Evolutionary conservation across 768 basidiomycete species (phyloP).

Genomic region (Suillus hirtellus): DNA sequence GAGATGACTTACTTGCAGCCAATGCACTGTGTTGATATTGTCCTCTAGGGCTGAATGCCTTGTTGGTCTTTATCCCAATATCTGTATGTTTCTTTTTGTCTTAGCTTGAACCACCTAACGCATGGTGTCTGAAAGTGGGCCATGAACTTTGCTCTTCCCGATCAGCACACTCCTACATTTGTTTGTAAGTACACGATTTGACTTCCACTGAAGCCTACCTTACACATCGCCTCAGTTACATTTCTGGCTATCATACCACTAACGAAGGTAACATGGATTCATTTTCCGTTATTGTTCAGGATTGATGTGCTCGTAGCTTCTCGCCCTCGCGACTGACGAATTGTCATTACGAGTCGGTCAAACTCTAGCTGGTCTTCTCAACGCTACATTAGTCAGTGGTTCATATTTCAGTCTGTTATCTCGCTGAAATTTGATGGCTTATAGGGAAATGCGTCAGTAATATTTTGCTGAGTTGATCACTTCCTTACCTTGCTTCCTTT

Average conservation of each 20-base stretch:
- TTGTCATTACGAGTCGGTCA: conserved; percentile 80
- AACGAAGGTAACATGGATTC: conserved; percentile 55
- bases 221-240: conserved; percentile 46
- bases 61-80: conserved; percentile 70
- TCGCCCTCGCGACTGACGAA: conserved; percentile 87
- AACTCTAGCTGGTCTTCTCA: conserved; percentile 80
- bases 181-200: conserved; percentile 51
- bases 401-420: neutral
- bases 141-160: conserved; percentile 57
- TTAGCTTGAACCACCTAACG: conserved; percentile 4
- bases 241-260: conserved; percentile 87
- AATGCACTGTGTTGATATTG: conserved; percentile 10
- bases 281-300: neutral
- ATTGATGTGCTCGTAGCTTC: conserved; percentile 43
- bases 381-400: conserved; percentile 71
- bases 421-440: neutral
- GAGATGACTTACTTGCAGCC: conserved; percentile 15
- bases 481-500: conserved; percentile 1
- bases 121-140: conserved; percentile 55
- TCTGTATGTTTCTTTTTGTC: conserved; percentile 43
- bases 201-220: neutral
- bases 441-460: conserved; percentile 34
- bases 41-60: conserved; percentile 60
- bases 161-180: conserved; percentile 63
- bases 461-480: neutral